Evolutionary conservation across 2,329 filamentous ascomycete genomes (phyloP), one percentile per base, ranked within the genome.

Genomic region (Sclerotinia borealis): DNA sequence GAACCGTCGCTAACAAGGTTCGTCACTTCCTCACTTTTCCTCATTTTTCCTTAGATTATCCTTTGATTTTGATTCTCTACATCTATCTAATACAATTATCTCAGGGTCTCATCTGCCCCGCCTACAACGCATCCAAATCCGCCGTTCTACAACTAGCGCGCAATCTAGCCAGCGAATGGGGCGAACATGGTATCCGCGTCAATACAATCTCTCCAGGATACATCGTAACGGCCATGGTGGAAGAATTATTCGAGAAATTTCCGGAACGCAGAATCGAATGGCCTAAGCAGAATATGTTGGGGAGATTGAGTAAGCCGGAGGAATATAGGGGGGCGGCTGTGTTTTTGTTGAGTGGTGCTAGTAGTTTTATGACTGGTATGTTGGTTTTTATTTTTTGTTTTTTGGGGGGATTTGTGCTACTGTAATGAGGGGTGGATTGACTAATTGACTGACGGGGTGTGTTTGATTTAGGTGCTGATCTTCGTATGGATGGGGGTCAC

Each of bases 241-340:
- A 91, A 73, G 83, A 85, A 64, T 83, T 96, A 37, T 95, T 96
- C 72, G 81, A 86, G 68, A 81, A 89, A 67, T 90, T 85, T 68
- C 92, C 92, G 0, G 89, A 92, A 71, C 80, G 84, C 60, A 78
- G 78, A 66, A 76, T 75, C 31, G 83, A 87, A 65, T 96, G 92
- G 92, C 85, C 90, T 19, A 88, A 83, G 70, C 87, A 93, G 76
- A 96, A 96, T 76, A 95, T 96, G 91, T 80, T 96, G 60, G 86
- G 83, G 34, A 82, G 85, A 39, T 78, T 92, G 65, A 89, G 87
- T 72, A 77, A 76, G 27, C 88, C 89, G 0, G 79, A 85, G 55
- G 89, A 92, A 74, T 91, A 89, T 75, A 83, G 87, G 55, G 88
- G 88, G 5, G 86, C 88, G 1, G 87, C 86, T 3, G 82, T 88